phyloP scores from a whole-genome alignment of 306 rosid species.

The Senna siamea region DNA sequence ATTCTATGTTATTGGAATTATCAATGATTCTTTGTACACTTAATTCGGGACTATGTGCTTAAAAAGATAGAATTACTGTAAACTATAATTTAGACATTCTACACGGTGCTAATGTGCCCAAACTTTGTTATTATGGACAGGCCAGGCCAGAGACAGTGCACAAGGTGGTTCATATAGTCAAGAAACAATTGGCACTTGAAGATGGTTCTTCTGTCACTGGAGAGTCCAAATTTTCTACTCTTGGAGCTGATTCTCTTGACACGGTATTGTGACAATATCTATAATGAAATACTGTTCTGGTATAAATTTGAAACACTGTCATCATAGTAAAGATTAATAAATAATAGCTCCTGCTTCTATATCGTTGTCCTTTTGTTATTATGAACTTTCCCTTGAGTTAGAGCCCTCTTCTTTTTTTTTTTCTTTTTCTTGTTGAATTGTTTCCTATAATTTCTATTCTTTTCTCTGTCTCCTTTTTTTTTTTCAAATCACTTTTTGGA shows the following conservation, averaged over 20 bases:
- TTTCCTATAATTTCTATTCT: constrained; percentile 9
- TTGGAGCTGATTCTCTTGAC: constrained; percentile 98
- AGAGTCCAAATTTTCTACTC: constrained; percentile 76
- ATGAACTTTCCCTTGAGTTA: too few relatives aligned
- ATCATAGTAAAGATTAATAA: neutral
- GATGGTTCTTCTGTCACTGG: constrained; percentile 54
- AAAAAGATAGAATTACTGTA: neutral
- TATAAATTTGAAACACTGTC: neutral
- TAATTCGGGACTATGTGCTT: constrained; percentile 15
- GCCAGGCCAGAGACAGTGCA: constrained; percentile 84
- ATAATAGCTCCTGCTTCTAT: too few relatives aligned
- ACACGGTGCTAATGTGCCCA: constrained; percentile 36
- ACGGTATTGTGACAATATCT: constrained; percentile 58
- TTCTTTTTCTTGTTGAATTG: too few relatives aligned
- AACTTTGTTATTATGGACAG: constrained; percentile 47
- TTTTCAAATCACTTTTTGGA: neutral
- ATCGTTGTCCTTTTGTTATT: too few relatives aligned
- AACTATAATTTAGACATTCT: neutral
- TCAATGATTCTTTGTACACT: neutral
- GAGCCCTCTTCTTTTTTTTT: too few relatives aligned
- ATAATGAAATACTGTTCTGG: constrained; percentile 1
- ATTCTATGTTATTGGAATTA: neutral
- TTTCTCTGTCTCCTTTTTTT: neutral
- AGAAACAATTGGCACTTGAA: constrained; percentile 84
- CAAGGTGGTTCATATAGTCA: constrained; percentile 77